phyloP scores from a whole-genome alignment of 495 filamentous ascomycete species.

The Daldinia vernicosa region DNA sequence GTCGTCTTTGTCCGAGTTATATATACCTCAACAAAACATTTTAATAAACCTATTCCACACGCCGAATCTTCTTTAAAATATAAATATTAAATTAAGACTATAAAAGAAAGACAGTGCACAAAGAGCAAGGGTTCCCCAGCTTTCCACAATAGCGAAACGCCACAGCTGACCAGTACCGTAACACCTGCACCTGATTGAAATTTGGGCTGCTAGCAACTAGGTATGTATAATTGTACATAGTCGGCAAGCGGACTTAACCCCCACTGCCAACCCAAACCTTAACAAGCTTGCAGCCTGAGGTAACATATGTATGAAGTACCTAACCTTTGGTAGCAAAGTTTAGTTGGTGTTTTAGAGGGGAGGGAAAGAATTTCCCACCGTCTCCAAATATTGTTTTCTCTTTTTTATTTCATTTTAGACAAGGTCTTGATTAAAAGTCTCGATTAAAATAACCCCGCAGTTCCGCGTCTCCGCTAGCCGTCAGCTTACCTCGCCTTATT shows the following conservation, averaged over 20 bases:
- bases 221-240: not conserved
- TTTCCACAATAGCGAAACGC: conserved; percentile 26
- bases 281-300: conserved; percentile 17
- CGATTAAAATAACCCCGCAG: conserved; percentile 25
- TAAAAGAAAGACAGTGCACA: not conserved
- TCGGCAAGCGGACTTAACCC: conserved; percentile 36
- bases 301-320: conserved; percentile 5
- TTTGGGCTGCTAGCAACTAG: not conserved
- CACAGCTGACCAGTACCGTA: conserved; percentile 29
- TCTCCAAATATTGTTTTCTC: conserved; percentile 6
- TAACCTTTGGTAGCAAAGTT: conserved; percentile 16
- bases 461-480: conserved; percentile 1
- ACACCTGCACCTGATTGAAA: conserved; percentile 17
- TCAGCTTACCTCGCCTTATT: conserved; percentile 26
- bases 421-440: conserved; percentile 8
- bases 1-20: not conserved
- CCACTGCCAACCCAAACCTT: conserved; percentile 24
- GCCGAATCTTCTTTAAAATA: not conserved
- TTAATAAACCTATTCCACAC: not conserved
- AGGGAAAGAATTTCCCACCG: conserved; percentile 12
- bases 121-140: conserved; percentile 39
- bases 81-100: not conserved
- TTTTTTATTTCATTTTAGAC: not conserved
- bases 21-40: not conserved
- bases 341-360: conserved; percentile 3